Conservation (phyloP, 2,329 filamentous ascomycete species). For the Clonostachys byssicola region DNA sequence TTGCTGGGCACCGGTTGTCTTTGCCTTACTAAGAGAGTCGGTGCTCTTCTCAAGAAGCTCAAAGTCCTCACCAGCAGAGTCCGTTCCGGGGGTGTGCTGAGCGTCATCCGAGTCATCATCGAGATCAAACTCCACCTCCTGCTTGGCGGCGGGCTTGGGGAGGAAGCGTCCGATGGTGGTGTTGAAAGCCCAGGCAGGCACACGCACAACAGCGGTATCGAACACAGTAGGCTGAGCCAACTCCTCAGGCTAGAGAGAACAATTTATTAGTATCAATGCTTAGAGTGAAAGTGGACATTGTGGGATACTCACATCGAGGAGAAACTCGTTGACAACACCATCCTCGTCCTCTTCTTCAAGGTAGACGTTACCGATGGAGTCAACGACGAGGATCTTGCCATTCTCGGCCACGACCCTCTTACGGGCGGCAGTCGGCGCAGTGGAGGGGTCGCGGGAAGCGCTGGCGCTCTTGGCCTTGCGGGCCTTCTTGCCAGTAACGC, state of each 20-base stretch:
- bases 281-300: background rate
- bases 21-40: slow-evolving; percentile 45
- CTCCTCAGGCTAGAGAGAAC: slow-evolving; percentile 64
- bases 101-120: slow-evolving; percentile 43
- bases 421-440: slow-evolving; percentile 68
- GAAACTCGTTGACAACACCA: slow-evolving; percentile 74
- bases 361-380: slow-evolving; percentile 88
- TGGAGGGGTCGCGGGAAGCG: slow-evolving; percentile 38
- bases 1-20: slow-evolving; percentile 42
- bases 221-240: slow-evolving; percentile 71
- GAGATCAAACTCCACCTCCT: slow-evolving; percentile 28
- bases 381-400: slow-evolving; percentile 90
- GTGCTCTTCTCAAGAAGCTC: slow-evolving; percentile 60
- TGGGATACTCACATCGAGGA: slow-evolving; percentile 71
- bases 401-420: slow-evolving; percentile 92
- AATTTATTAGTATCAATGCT: background rate
- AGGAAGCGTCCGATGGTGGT: slow-evolving; percentile 48
- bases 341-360: slow-evolving; percentile 91
- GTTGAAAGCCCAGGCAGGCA: slow-evolving; percentile 71
- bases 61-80: slow-evolving; percentile 56
- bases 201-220: slow-evolving; percentile 77
- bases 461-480: slow-evolving; percentile 23
- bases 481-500: slow-evolving; percentile 44
- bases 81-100: slow-evolving; percentile 49
- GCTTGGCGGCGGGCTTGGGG: slow-evolving; percentile 25